Conservation (phyloP, 129 eudicot genomes). For the Flaveria brownii region DNA sequence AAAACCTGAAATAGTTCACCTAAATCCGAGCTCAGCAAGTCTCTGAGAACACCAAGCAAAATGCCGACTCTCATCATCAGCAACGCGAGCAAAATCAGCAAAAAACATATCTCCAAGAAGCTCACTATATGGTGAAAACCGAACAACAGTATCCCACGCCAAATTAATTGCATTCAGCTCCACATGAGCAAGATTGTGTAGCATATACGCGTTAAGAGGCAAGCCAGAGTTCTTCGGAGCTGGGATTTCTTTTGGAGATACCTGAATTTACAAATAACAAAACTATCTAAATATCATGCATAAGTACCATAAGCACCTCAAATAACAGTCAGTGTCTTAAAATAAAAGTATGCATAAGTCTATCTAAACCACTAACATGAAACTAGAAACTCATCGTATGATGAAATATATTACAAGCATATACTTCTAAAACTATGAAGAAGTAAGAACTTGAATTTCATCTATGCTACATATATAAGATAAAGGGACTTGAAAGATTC, state of each 20-base stretch:
- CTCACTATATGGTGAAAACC: constrained; percentile 74
- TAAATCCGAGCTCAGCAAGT: constrained; percentile 83
- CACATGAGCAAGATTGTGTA: constrained; percentile 96
- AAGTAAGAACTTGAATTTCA: not conserved
- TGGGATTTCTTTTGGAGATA: constrained; percentile 88
- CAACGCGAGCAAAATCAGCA: constrained; percentile 94
- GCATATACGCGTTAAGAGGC: constrained; percentile 93
- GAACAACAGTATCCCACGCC: constrained; percentile 98
- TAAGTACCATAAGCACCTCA: not conserved
- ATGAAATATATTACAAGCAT: not conserved
- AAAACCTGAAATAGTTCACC: constrained; percentile 38
- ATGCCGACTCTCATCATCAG: constrained; percentile 99
- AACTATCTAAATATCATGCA: not conserved
- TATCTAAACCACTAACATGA: not conserved
- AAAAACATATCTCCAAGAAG: constrained; percentile 89
- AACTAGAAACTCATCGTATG: not conserved
- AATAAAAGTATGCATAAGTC: not conserved
- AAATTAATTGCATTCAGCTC: constrained; percentile 96
- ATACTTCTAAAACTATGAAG: not conserved
- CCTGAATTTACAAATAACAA: constrained; percentile 45
- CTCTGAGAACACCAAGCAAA: constrained; percentile 97
- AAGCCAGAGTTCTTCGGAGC: constrained; percentile 74
- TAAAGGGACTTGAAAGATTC: not conserved
- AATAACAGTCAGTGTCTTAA: not conserved
- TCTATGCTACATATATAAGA: not conserved